Base-by-base conservation (phyloP, 352 stramenopile species). In the Globisporangium solare region DNA sequence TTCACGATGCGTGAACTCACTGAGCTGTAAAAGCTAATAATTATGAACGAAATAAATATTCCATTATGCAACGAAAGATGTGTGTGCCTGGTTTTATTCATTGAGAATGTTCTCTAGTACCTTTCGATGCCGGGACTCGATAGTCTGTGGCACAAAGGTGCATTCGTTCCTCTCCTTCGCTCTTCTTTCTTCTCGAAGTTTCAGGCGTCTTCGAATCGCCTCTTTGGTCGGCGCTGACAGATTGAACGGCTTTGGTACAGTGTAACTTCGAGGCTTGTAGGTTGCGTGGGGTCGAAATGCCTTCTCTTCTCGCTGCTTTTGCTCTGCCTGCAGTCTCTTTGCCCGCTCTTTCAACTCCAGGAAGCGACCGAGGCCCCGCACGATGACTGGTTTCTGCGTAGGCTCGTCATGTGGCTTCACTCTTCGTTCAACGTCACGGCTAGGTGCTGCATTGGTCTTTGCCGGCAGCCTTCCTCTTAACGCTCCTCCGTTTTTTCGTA, bases 211-310 rank as follows among this genome's bases (percentile, higher is more conserved):
- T 5, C 70, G 67, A 18, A 83, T 79, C 3, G 71, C 67, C 14
- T 82, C 67, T 64, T 75, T 83, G 54, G 64, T 89, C n/a, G 73
- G 55, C 50, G 74, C 65, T 12, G 80, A 89, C 8, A 93, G 53
- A 14, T 86, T 84, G 62, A 93, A 90, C 14, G 83, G 83, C 51
- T 87, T 79, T 0, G 79, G 83, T 6, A 91, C 66, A 0, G 83
- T 93, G 58, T 90, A 91, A 40, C 59, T 88, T 15, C 83, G 83
- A 21, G 80, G 80, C 24, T 87, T 73, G 52, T 90, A 90, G 0
- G 66, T 18, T 10, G 52, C 55, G 15, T 89, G 79, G 10, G 67
- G 76, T 22, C 68, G 58, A 56, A 93, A 93, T 0, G 79, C 71
- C 35, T 78, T 81, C 22, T 86, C 60, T 54, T 91, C 78, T 18